Evolutionary conservation across 176 grass and related monocot genomes (phyloP).

Genomic region (Thinopyrum elongatum): DNA sequence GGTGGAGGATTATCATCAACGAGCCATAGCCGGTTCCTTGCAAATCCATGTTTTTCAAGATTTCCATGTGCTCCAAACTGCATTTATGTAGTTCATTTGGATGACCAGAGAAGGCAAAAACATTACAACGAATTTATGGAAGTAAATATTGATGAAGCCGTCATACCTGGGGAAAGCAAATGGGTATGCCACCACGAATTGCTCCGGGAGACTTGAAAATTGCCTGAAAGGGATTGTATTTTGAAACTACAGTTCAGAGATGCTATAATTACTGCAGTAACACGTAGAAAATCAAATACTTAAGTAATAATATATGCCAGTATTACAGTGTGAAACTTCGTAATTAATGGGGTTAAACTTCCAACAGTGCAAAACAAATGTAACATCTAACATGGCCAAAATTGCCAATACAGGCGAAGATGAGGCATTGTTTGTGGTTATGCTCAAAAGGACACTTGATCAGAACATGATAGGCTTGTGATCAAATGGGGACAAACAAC

Average conservation of each 20-base stretch:
- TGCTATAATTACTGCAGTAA: neutral
- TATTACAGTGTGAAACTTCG: neutral
- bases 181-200: slow-evolving; percentile 82
- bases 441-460: neutral
- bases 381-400: slow-evolving; percentile 4
- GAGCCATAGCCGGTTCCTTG: slow-evolving; percentile 62
- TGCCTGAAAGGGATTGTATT: slow-evolving; percentile 41
- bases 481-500: slow-evolving; percentile 3
- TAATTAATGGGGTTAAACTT: neutral
- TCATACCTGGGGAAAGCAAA: slow-evolving; percentile 96
- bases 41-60: slow-evolving; percentile 80
- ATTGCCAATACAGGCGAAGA: neutral
- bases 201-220: slow-evolving; percentile 75
- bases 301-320: neutral
- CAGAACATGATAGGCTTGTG: neutral
- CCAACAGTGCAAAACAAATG: neutral
- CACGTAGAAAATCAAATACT: neutral
- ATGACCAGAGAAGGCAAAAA: neutral
- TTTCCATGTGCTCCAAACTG: slow-evolving; percentile 76
- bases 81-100: slow-evolving; percentile 31
- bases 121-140: neutral
- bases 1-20: slow-evolving; percentile 73
- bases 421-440: neutral
- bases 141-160: slow-evolving; percentile 26
- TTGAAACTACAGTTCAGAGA: neutral